Conservation (phyloP, 139 green algal genomes). For the Trebouxia sp. region DNA sequence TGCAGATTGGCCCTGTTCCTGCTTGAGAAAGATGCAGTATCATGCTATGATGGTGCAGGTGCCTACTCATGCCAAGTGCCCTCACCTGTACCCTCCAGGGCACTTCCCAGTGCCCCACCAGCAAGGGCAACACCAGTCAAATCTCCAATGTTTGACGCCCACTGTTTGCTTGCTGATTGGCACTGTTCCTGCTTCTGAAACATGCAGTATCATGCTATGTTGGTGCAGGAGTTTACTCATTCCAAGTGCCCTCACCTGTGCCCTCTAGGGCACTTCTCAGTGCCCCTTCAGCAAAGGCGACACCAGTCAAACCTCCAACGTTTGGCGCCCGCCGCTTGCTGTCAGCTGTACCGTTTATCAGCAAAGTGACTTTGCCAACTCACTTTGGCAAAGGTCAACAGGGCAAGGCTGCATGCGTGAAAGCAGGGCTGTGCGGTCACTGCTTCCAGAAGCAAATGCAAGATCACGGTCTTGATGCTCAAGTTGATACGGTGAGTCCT, state of each 20-base stretch:
- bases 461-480: not conserved
- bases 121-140: no score
- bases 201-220: not conserved
- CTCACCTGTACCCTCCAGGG: no score
- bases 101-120: no score
- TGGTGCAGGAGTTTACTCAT: not conserved
- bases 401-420: not conserved
- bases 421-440: not conserved
- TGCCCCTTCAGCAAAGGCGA: no score
- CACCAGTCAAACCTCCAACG: not conserved
- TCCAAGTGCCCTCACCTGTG: not conserved
- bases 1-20: no score
- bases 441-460: not conserved
- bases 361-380: not conserved
- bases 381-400: not conserved
- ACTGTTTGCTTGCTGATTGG: no score
- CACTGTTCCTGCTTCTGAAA: not conserved
- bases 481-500: not conserved
- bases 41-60: no score
- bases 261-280: not conserved
- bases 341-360: not conserved
- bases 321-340: not conserved
- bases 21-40: no score
- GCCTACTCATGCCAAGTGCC: no score
- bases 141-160: no score